Evolutionary conservation across 768 basidiomycete species (phyloP), one percentile per base, ranked within the genome.

Genomic region (Rickenella mellea): DNA sequence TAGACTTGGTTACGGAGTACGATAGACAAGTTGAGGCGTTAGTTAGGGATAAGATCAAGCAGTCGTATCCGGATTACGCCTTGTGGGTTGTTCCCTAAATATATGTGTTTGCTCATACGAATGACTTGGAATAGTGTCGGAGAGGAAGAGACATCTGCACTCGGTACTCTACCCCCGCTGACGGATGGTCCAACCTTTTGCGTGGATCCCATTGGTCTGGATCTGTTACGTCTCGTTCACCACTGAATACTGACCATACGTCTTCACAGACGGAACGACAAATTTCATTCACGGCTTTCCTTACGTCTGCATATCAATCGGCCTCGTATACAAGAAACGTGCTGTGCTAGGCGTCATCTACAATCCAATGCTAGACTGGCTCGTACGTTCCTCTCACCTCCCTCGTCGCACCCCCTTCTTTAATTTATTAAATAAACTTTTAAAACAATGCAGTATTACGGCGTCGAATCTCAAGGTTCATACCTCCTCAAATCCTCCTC

Each of bases 141-240:
- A 45, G 94, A 94, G 43, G 94, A 99, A 57, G 94, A 98, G 64
- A 85, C 85, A 0, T 92, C 51, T 78, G 88, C 7, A 71, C 81
- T 4, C 88, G 88, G n/a, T 59, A 70, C 44, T 70, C 75, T 24
- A 69, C 19, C 71, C 15, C 70, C 78, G 9, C 61, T 94, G 43
- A 89, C 87, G 1, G 85, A 96, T 52, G 80, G 79, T 24, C 91
- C 92, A 4, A 98, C 94, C 0, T 99, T 86, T 67, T 96, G 94
- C 53, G 87, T 94, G 32, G 93, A 98, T 58, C 93, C 93, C 25
- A 94, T 96, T 44, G 92, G 86, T 82, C 50, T 42, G 69, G 53
- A 41, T 12, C 30, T 6, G 10, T 1, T 29, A 6, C 25, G 19
- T 28, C 3, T 37, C 39, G 24, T 42, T 27, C 26, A 22, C 7